Evolutionary conservation across 495 filamentous ascomycete genomes (phyloP).

Genomic region (Articulospora tetracladia): DNA sequence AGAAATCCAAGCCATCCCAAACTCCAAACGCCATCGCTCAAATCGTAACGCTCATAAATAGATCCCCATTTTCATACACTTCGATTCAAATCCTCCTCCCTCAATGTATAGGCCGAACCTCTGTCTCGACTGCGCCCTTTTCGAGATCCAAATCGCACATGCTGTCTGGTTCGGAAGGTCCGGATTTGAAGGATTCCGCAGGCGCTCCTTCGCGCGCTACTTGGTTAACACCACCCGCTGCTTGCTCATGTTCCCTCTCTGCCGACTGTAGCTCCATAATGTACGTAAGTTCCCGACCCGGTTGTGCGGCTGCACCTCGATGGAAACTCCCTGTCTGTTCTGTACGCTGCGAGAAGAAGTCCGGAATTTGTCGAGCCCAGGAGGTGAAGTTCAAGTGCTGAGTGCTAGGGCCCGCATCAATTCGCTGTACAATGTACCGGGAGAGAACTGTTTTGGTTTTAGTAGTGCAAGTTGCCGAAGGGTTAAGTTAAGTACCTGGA

Average conservation of each 20-base stretch:
- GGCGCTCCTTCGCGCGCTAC: not conserved
- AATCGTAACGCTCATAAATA: not conserved
- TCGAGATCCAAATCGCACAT: not conserved
- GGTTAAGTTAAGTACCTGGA: constrained; percentile 6
- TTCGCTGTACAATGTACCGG: constrained; percentile 8
- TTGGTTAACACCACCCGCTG: not conserved
- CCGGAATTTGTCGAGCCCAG: constrained; percentile 14
- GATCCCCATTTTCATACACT: not conserved
- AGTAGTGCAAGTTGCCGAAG: not conserved
- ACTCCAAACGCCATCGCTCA: no score
- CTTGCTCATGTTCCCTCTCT: not conserved
- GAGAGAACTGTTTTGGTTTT: constrained; percentile 10
- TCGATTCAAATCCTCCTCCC: not conserved
- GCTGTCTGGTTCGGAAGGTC: not conserved
- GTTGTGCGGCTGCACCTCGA: not conserved
- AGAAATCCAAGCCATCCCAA: not conserved
- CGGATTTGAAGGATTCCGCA: not conserved
- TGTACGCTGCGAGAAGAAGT: constrained; percentile 7
- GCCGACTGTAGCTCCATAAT: not conserved
- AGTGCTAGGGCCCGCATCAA: not conserved
- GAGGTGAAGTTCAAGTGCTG: constrained; percentile 9
- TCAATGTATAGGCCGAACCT: not conserved
- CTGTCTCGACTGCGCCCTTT: not conserved
- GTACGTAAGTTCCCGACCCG: not conserved
- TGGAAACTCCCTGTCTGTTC: not conserved